Base-by-base conservation (phyloP, 768 basidiomycete species). In the Candolleomyces eurysporus region DNA sequence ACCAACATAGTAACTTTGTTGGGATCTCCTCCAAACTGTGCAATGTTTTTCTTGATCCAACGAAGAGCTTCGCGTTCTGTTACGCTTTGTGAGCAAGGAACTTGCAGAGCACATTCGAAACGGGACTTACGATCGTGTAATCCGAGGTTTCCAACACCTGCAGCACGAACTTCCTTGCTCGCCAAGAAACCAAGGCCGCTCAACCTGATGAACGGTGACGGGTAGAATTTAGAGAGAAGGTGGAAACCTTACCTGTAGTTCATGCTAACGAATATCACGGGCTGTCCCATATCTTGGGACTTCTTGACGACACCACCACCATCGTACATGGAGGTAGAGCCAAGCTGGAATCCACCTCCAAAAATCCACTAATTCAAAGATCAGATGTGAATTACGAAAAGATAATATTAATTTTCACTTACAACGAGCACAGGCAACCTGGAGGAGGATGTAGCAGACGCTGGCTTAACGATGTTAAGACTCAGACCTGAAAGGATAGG, bases 1-100 rank as follows among this genome's bases (percentile, higher is more conserved):
- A 62, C 81, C 57, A 68, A 85, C 82, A 85, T 79, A 0, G 84
- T 85, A 3, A 86, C 86, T 68, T 84, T 86, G 2, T 67, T 68
- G 0, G 84, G 82, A 69, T 90, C 87, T 10, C 89, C 89, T 0
- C 88, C 88, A 63, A 89, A 90, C 8, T 76, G 73, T 39, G 69
- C 63, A 63, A 90, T 87, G 67, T 90, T 84, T 66, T 85, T 82
- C 63, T 87, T 82, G 1, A 90, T 75, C 89, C 89, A 90, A 59
- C 82, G 70, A 7, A 91, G 66, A 2, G 84, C 87, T 39, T 82
- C 71, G 26, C 84, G 78, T 67, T 85, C 82, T 88, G 69, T 11
- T 19, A 22, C 11, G 30, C 31, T 21, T 31, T 17, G 6, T 36
- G 36, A 36, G 11, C 6, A 9, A 49, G 5, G 16, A 32, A 30